Percentiles rank a stretch among this genome's conserved stretches.
phyloP scores from a whole-genome alignment of 805 yeast species.

The Kodamaea neixiangensis region DNA sequence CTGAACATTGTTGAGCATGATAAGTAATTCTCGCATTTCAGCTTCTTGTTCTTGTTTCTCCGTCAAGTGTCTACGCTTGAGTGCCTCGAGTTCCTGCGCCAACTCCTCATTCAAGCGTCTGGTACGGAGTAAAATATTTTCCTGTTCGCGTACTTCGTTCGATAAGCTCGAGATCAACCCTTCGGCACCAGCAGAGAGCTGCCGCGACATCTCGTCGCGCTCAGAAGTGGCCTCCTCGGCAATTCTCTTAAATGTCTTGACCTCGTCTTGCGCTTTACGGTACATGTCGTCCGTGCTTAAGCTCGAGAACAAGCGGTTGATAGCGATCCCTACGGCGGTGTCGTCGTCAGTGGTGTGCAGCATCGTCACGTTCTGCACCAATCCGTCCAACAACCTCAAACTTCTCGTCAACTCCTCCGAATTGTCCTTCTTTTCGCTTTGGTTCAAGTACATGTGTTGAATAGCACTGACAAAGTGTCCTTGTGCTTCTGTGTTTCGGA shows the following conservation, averaged over 20 bases:
- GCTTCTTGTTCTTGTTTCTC: constrained; percentile 77
- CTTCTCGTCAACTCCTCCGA: constrained; percentile 50
- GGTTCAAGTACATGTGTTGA: constrained; percentile 64
- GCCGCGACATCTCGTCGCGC: constrained; percentile 61
- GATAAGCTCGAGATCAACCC: constrained; percentile 64
- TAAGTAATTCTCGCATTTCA: constrained; percentile 72
- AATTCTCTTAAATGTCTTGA: constrained; percentile 20
- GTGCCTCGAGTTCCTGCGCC: constrained; percentile 60
- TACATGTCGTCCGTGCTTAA: constrained; percentile 88
- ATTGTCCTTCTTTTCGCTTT: constrained; percentile 50
- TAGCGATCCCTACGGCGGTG: constrained; percentile 67
- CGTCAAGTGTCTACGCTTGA: constrained; percentile 56
- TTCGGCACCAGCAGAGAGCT: constrained; percentile 73
- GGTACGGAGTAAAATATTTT: constrained; percentile 55
- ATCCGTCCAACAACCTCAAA: constrained; percentile 62
- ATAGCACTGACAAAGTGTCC: constrained; percentile 60
- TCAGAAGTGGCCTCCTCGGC: constrained; percentile 32
- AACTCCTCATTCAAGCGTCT: constrained; percentile 64
- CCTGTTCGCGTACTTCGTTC: constrained; percentile 64
- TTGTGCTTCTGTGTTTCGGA: constrained; percentile 60
- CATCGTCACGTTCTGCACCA: constrained; percentile 60
- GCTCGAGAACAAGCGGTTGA: constrained; percentile 68
- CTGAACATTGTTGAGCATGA: constrained; percentile 51
- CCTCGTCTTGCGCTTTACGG: constrained; percentile 53
- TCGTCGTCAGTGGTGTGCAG: constrained; percentile 51